Conservation (phyloP, 371 early-diverging fungal genomes). For the Cokeromyces recurvatus region DNA sequence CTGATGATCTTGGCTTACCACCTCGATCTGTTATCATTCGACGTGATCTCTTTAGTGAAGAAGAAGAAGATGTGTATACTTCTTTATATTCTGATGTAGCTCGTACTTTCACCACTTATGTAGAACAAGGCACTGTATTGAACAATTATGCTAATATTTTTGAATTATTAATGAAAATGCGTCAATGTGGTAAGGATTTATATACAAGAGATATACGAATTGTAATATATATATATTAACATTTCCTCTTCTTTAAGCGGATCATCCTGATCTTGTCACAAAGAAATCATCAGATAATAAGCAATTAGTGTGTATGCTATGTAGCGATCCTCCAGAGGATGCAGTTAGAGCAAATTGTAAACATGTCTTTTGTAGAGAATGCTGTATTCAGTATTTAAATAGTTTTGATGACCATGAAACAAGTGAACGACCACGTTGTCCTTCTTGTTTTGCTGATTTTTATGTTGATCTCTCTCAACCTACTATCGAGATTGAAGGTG, state of each 20-base stretch:
- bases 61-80: conserved; percentile 92
- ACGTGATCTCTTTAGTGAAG: conserved; percentile 83
- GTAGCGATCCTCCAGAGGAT: conserved; percentile 79
- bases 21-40: conserved; percentile 80
- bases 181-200: conserved; percentile 36
- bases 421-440: conserved; percentile 64
- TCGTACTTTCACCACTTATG: conserved; percentile 84
- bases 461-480: conserved; percentile 82
- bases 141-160: conserved; percentile 95
- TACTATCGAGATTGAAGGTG: conserved; percentile 32
- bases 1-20: conserved; percentile 91
- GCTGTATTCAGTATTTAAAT: conserved; percentile 35
- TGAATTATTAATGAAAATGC: conserved; percentile 73
- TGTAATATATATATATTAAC: background rate
- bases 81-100: conserved; percentile 78
- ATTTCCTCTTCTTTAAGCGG: conserved; percentile 40
- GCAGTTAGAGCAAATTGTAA: conserved; percentile 88
- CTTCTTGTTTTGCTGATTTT: conserved; percentile 77
- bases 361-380: conserved; percentile 84
- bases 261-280: conserved; percentile 86
- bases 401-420: conserved; percentile 28
- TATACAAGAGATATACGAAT: too few relatives aligned
- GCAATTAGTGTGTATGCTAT: conserved; percentile 84
- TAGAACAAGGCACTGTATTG: conserved; percentile 78
- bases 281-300: conserved; percentile 45